These are phyloP conservation scores for Leucogyrophana mollusca DNA, from an alignment of 768 basidiomycete genomes.

Conservation along the genomic window DNA sequence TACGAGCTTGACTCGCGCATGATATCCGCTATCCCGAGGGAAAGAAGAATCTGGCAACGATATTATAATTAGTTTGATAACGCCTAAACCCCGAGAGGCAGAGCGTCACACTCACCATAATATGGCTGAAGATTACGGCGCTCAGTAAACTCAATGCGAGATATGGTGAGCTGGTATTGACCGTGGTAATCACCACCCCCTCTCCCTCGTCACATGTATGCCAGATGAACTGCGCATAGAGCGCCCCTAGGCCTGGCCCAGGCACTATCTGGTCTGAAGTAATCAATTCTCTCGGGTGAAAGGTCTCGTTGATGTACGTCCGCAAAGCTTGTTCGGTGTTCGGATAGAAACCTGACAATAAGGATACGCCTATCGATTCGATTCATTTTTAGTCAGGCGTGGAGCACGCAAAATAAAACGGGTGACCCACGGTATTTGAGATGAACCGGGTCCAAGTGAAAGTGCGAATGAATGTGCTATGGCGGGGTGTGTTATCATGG, in stretches of 20 bases:
- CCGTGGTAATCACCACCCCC: slow-evolving; percentile 5
- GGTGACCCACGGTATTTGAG: slow-evolving; percentile 11
- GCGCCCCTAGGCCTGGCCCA: slow-evolving; percentile 4
- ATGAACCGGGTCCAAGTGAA: slow-evolving; percentile 1
- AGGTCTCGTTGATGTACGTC: background rate
- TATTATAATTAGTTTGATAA: too few species aligned
- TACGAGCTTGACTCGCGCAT: background rate
- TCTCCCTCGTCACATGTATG: slow-evolving; percentile 6
- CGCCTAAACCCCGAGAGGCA: too few species aligned
- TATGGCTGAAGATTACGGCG: background rate
- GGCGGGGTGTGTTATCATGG: too few species aligned
- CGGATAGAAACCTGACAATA: background rate
- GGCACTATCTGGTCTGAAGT: background rate
- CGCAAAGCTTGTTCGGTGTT: background rate
- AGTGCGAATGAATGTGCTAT: slow-evolving; percentile 4
- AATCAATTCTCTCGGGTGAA: background rate
- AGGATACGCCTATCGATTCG: background rate
- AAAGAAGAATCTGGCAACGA: too few species aligned
- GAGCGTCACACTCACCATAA: slow-evolving; percentile 4
- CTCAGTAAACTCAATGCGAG: too few species aligned
- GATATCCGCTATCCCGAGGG: slow-evolving; percentile 2
- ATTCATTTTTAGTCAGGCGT: too few species aligned
- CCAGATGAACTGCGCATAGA: slow-evolving; percentile 5
- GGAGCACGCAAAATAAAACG: too few species aligned
- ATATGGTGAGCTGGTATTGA: too few species aligned